Conservation (phyloP, 176 grass and related monocot genomes). For the Carex littledalei region DNA sequence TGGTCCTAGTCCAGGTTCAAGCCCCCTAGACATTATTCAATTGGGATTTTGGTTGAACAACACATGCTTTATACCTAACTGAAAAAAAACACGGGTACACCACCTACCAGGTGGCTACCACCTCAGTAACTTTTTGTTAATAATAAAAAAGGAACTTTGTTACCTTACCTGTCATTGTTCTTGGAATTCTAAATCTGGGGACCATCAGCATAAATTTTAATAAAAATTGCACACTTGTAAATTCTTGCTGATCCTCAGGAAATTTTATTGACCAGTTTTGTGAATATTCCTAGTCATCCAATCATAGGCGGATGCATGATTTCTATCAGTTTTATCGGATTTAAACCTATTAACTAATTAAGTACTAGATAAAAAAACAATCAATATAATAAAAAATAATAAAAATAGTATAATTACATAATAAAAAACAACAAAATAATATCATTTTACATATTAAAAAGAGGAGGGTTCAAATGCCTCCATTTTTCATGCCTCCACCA, state of each 20-base stretch:
- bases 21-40: not conserved
- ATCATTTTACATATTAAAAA: no score
- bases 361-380: no score
- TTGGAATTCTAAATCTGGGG: not conserved
- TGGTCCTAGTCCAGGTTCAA: not conserved
- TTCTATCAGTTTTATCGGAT: no score
- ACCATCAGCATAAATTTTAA: not conserved
- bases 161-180: not conserved
- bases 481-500: no score
- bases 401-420: no score
- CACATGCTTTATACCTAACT: not conserved
- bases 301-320: no score
- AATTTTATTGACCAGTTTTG: not conserved
- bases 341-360: no score
- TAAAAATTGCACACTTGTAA: not conserved
- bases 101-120: not conserved
- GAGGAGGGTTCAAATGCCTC: no score
- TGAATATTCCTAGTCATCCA: not conserved
- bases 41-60: not conserved
- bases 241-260: not conserved
- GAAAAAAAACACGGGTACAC: not conserved
- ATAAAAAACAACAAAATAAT: no score
- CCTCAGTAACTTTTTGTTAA: no score
- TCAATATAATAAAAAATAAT: no score
- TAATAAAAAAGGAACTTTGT: no score